These are phyloP conservation scores for Linaria vulgaris DNA, from an alignment of 257 asterid genomes.

Conservation along the genomic window DNA sequence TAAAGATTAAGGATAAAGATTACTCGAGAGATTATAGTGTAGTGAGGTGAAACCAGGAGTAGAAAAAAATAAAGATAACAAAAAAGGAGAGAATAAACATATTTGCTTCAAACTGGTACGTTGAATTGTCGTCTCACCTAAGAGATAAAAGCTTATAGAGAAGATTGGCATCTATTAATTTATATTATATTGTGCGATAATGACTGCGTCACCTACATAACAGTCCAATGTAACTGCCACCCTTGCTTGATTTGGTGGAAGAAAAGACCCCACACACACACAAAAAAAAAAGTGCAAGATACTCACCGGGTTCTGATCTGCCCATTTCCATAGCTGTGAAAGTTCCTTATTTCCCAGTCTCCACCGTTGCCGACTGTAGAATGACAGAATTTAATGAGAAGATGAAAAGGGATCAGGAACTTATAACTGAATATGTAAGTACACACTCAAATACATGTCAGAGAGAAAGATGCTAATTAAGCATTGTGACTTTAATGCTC, in stretches of 20 bases:
- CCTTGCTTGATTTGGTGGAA: slow-evolving; percentile 11
- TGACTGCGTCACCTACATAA: no score
- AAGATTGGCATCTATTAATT: no score
- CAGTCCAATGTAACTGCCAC: neutral
- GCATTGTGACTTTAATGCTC: slow-evolving; percentile 9
- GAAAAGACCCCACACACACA: slow-evolving; percentile 8
- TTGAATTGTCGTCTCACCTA: no score
- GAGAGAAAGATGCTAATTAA: slow-evolving; percentile 6
- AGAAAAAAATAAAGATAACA: no score
- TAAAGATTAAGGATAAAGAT: no score
- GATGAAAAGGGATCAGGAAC: slow-evolving; percentile 23
- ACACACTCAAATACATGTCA: slow-evolving; percentile 14
- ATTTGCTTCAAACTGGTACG: no score
- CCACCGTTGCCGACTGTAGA: slow-evolving; percentile 85
- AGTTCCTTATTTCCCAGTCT: slow-evolving; percentile 96
- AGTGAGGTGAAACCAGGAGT: no score
- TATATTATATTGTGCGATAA: no score
- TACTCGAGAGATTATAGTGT: no score
- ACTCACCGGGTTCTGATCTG: slow-evolving; percentile 95
- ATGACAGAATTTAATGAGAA: slow-evolving; percentile 11
- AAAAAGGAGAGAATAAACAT: no score
- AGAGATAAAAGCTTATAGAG: no score
- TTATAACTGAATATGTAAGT: slow-evolving; percentile 12
- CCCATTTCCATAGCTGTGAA: slow-evolving; percentile 94
- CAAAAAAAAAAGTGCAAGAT: slow-evolving; percentile 19